Evolutionary conservation across 2,329 filamentous ascomycete genomes (phyloP), one percentile per base, ranked within the genome.

Genomic region (Ceratocystis diversiconidia): DNA sequence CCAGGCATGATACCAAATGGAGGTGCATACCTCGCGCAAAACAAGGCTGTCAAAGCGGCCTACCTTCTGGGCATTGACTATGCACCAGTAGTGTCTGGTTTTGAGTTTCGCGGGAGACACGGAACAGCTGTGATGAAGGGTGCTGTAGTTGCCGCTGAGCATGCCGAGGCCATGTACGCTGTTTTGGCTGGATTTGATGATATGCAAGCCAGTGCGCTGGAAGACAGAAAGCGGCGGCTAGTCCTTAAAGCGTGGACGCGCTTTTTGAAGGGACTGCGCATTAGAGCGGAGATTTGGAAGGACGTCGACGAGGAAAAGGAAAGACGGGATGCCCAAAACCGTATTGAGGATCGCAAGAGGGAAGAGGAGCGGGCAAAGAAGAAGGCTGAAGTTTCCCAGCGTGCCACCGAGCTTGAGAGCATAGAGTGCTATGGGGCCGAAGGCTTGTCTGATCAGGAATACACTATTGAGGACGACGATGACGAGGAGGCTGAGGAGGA

Each of bases 1-100:
- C 86, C 90, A 0, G 90, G 85, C 68, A 97, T 99, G 94, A 80
- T 97, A 0, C 94, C 94, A 0, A 75, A 77, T 50, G 92, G 94
- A 0, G 92, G 89, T 1, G 81, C 85, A 1, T 90, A 97, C 73
- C 77, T 97, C 28, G 71, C 74, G 5, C 76, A 80, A 66, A 76
- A 81, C 60, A 71, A 86, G 62, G 87, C 89, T 0, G 78, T 82
- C 1, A 82, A 82, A 62, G 92, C 92, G 1, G 90, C 91, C 0
- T 84, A 82, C 66, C 76, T 92, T 1, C 74, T 96, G 0, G 86
- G 86, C 0, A 80, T 97, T 19, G 91, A 97, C 75, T 95, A 88
- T 73, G 90, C 90, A 1, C 90, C 92, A 41, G 94, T 94, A 0
- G 84, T 99, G 4, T 94, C 87, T 0, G 92, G 92, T 0, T 99